phyloP scores from a whole-genome alignment of 2,329 filamentous ascomycete species.

The Dryadomyces sulphureus region DNA sequence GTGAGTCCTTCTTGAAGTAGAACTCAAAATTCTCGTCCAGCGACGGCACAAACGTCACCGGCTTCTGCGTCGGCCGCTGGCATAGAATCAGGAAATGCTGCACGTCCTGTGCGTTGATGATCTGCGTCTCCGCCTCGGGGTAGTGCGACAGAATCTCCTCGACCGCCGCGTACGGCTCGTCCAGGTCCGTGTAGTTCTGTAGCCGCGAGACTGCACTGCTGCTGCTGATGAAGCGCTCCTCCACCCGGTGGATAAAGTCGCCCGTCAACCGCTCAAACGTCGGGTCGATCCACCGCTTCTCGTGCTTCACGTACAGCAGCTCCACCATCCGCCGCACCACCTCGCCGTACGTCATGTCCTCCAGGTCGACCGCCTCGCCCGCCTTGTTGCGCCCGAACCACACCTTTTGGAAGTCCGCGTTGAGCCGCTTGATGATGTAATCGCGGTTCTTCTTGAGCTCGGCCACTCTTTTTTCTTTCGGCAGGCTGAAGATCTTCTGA shows the following conservation, averaged over 20 bases:
- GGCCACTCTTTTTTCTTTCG: conserved; percentile 82
- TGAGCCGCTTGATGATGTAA: conserved; percentile 90
- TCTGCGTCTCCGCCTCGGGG: conserved; percentile 72
- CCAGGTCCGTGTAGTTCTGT: conserved; percentile 79
- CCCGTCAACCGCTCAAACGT: conserved; percentile 73
- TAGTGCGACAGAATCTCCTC: conserved; percentile 70
- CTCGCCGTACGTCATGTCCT: conserved; percentile 91
- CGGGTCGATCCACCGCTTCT: conserved; percentile 80
- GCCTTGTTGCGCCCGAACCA: conserved; percentile 84
- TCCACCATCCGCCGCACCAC: conserved; percentile 78
- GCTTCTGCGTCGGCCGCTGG: conserved; percentile 86
- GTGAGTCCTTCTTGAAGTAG: conserved; percentile 99
- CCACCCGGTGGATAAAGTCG: conserved; percentile 91
- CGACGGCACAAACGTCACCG: conserved; percentile 88
- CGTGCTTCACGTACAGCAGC: conserved; percentile 81
- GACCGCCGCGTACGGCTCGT: conserved; percentile 64
- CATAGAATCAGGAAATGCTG: conserved; percentile 93
- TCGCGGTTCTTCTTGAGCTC: conserved; percentile 80
- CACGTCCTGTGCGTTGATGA: conserved; percentile 96
- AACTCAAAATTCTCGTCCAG: conserved; percentile 96
- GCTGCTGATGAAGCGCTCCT: conserved; percentile 79
- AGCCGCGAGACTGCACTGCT: conserved; percentile 64
- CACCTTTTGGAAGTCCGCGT: conserved; percentile 91
- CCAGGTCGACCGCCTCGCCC: conserved; percentile 70
- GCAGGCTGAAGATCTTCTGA: conserved; percentile 89